Evolutionary conservation across 805 yeast species (phyloP), one percentile per base, ranked within the genome.

Genomic region (Maudiozyma barnettii): DNA sequence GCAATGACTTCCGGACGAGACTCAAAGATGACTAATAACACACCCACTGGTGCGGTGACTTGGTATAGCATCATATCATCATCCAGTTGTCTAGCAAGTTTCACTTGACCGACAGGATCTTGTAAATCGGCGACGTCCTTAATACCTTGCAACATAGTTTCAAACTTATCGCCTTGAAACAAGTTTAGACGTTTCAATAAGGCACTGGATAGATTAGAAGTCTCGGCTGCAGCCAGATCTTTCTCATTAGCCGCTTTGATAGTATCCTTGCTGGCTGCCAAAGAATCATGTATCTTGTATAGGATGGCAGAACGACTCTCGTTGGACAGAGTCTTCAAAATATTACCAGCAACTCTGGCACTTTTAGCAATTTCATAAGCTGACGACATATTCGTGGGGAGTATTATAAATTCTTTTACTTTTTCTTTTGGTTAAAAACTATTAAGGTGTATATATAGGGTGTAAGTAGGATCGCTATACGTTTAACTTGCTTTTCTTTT

Each of bases 1-100:
- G 99, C 99, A 70, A 93, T 93, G 10, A 93, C 99, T 64, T 93
- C 99, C 36, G 99, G 99, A 60, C 99, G 78, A 29, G 95, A 80
- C 67, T 93, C 99, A 64, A 93, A 93, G 47, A 93, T 95, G 41
- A 93, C 89, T 51, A 93, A 72, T 41, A 93, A 67, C 0, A 88
- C 97, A 18, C 99, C 99, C 5, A 93, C 89, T 13, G 99, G 99
- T 23, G 96, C 85, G 5, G 96, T 83, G 12, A 91, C 75, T 60
- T 96, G 73, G 65, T 80, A 84, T 50, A 93, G 70, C 44, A 80
- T 83, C 53, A 93, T 76, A n/a, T 87, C 95, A 46, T 88, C 95
- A 63, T 93, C 99, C 30, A 93, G 71, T 64, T 87, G 79, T 39
- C 82, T 80, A 35, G 95, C 89, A 56, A 93, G 71, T 2, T 93